phyloP scores from a whole-genome alignment of 2,329 filamentous ascomycete species.

The Fusarium sublunatum region DNA sequence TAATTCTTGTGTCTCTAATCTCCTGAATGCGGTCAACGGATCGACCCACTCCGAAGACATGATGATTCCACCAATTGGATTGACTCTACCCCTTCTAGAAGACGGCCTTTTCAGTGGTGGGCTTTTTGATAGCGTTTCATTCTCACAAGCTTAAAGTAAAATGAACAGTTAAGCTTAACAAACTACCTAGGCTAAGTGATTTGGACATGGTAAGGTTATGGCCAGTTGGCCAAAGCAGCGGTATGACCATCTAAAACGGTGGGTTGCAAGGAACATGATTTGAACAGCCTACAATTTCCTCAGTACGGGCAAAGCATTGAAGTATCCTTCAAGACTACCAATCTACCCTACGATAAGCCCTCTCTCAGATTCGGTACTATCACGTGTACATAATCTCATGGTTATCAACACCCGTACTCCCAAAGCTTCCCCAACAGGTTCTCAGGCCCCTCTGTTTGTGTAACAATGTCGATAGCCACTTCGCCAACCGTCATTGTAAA shows the following conservation, averaged over 20 bases:
- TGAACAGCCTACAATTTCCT: too few species aligned
- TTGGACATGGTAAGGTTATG: too few species aligned
- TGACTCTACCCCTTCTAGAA: not conserved
- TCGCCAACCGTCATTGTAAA: not conserved
- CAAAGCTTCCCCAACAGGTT: not conserved
- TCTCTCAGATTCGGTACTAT: too few species aligned
- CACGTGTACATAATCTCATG: not conserved
- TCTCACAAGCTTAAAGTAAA: not conserved
- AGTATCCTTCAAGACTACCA: too few species aligned
- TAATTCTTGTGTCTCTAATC: not conserved
- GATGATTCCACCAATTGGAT: constrained; percentile 32
- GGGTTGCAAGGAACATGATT: too few species aligned
- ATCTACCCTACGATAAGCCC: too few species aligned
- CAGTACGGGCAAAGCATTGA: too few species aligned
- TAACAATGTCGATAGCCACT: not conserved
- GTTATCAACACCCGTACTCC: not conserved
- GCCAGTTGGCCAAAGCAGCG: too few species aligned
- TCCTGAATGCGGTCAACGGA: constrained; percentile 14
- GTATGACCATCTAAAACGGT: too few species aligned
- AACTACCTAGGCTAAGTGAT: too few species aligned
- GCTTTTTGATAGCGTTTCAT: constrained; percentile 6
- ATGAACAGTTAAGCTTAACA: too few species aligned
- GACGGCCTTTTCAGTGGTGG: constrained; percentile 10
- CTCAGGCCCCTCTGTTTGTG: not conserved
- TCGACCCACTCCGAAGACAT: constrained; percentile 19